Base-by-base conservation (phyloP, 2,329 filamentous ascomycete species). In the Colletotrichum liaoningense region DNA sequence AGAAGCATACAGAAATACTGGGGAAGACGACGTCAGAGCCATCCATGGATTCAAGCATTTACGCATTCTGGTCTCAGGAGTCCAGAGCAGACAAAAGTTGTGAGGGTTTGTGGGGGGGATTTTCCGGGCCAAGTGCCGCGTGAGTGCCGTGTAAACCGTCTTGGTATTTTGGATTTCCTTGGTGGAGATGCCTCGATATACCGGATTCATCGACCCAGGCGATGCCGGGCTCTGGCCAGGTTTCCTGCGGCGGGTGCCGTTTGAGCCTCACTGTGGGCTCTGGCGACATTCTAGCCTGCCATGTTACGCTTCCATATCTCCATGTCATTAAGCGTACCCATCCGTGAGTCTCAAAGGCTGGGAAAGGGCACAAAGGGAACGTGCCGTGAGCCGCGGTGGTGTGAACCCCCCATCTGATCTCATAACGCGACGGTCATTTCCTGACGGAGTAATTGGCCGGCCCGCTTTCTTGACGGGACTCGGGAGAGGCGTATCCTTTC, bases 351-450 rank as follows among this genome's bases (percentile, higher is more conserved):
- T 33, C 30, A 11, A 33, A 33, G 30, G 30, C 11, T 19, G 28
- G n/a, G 5, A 14, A 35, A 11, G 2, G 19, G 19, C 19, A 30
- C 16, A 9, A 8, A 30, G 19, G 46, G 28, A 42, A 19, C 22
- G 26, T 54, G 54, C 46, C 33, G 56, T 60, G 68, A 71, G 63
- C 68, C 68, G 63, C 68, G 0, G 46, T 46, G 56, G 33, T 46
- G 56, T 19, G 28, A 1, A 1, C 35, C n/a, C 57, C 55, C 33
- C 54, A 49, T 52, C 56, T 70, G 70, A 73, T 73, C 67, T 70
- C 67, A 73, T 65, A 64, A 57, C 7, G 24, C 35, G 67, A 46
- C 55, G 35, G 67, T 70, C 70, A 73, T 66, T 57, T 60, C 46
- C 67, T 46, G 35, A 65, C 24, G 19, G 26, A 46, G 55, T 12